Base-by-base conservation (phyloP, 306 rosid species). In the Cucumis cinereus region DNA sequence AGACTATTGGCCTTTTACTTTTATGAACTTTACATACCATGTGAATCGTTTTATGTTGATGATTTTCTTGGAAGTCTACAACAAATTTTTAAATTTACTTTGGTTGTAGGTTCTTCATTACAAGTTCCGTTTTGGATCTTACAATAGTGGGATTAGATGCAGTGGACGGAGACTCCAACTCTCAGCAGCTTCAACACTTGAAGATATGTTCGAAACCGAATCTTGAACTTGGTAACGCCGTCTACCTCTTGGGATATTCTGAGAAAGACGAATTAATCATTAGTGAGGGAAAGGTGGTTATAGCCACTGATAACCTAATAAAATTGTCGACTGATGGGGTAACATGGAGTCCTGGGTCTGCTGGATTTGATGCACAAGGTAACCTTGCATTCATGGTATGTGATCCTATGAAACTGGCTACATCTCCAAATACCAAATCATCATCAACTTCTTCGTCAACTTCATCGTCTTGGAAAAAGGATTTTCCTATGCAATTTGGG, bases 371-470 rank as follows among this genome's bases (percentile, higher is more conserved):
- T 60, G 87, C 82, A 19, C 95, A 92, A 30, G 99, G 99, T 6
- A 92, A 89, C 88, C 90, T 92, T 67, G 98, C 99, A 83, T 95
- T 95, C 80, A 92, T 95, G 97, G 88, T 90, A 66, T 95, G 99
- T 58, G 98, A 95, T 89, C 99, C 99, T 15, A 95, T 95, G 99
- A 95, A 95, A 78, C 67, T 95, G 63, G 95, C 99, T 76, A 88
- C 99, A 28, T 95, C 99, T 19, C 99, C 97, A 10, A 90, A 90
- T 63, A 87, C 96, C 36, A 91, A 87, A 81, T 91, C 97, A 36
- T 88, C 98, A 12, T 92, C 99, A 41, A 88, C 93, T 71, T 86
- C 97, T 28, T 81, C 95, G 0, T 89, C 96, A 0, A 86, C 99
- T 22, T 83, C 98, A 0, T 82, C 93, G 20, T 95, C 97, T 6